Conservation (phyloP, 2,329 filamentous ascomycete genomes). For the Colletotrichum cordylinicola region DNA sequence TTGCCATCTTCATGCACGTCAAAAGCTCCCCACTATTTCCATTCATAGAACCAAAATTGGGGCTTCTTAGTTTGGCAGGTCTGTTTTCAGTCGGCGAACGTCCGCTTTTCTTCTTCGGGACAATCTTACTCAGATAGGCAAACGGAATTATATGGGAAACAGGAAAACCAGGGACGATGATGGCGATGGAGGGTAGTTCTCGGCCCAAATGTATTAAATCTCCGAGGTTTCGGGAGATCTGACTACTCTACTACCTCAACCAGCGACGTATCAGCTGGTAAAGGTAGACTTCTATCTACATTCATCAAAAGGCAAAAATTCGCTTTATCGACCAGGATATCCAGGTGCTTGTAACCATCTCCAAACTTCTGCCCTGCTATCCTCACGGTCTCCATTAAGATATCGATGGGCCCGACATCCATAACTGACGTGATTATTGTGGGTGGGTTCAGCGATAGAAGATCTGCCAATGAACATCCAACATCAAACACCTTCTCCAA, state of each 20-base stretch:
- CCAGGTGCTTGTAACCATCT: neutral
- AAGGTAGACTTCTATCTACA: neutral
- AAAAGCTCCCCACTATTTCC: neutral
- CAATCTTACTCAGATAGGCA: neutral
- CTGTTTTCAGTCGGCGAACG: neutral
- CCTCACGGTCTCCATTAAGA: neutral
- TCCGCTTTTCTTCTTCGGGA: neutral
- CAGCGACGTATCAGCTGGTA: neutral
- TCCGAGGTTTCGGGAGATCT: neutral
- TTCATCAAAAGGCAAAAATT: neutral
- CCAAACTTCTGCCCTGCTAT: neutral
- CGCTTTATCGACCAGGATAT: neutral
- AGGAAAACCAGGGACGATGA: neutral
- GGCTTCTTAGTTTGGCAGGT: neutral
- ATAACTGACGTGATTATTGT: neutral
- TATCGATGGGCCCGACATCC: neutral
- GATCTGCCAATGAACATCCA: neutral
- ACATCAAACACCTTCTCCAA: neutral
- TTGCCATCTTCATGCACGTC: neutral
- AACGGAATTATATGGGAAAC: neutral
- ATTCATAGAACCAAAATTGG: neutral
- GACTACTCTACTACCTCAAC: neutral
- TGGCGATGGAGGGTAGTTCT: neutral
- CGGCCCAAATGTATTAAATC: neutral
- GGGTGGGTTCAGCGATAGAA: neutral